Conservation (phyloP, 768 basidiomycete genomes). For the Tricholoma bakamatsutake region DNA sequence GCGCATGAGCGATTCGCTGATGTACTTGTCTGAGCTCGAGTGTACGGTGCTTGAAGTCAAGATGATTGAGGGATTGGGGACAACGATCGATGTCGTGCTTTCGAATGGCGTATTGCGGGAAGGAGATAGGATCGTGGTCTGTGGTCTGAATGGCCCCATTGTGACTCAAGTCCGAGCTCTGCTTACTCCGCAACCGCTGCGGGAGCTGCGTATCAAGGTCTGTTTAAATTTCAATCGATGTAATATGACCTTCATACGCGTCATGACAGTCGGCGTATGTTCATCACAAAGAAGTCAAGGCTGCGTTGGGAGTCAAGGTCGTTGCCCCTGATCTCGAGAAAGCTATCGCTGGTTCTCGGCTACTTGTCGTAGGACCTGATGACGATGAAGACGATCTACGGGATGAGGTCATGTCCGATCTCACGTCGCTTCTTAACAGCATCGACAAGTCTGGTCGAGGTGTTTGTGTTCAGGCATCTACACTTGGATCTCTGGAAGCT, state of each 20-base stretch:
- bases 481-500: slow-evolving; percentile 94
- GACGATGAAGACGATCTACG: slow-evolving; percentile 94
- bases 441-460: slow-evolving; percentile 96
- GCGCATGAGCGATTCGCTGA: slow-evolving; percentile 93
- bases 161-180: slow-evolving; percentile 92
- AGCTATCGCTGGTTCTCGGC: slow-evolving; percentile 93
- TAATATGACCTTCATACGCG: slow-evolving; percentile 7
- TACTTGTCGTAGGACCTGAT: slow-evolving; percentile 89
- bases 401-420: slow-evolving; percentile 95
- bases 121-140: slow-evolving; percentile 91
- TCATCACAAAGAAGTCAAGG: slow-evolving; percentile 96
- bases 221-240: slow-evolving; percentile 11
- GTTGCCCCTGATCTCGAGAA: slow-evolving; percentile 94
- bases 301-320: slow-evolving; percentile 94
- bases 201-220: slow-evolving; percentile 94
- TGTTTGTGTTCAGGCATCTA: slow-evolving; percentile 96
- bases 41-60: slow-evolving; percentile 99
- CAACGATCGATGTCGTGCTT: slow-evolving; percentile 94
- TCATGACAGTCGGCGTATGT: slow-evolving; percentile 80
- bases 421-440: slow-evolving; percentile 80
- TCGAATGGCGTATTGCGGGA: slow-evolving; percentile 92
- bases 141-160: slow-evolving; percentile 96
- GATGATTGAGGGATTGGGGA: slow-evolving; percentile 95
- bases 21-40: slow-evolving; percentile 97
- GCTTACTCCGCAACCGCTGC: slow-evolving; percentile 92